These are phyloP conservation scores for Phytophthora multivora DNA, from an alignment of 352 stramenopile genomes.

Conservation along the genomic window DNA sequence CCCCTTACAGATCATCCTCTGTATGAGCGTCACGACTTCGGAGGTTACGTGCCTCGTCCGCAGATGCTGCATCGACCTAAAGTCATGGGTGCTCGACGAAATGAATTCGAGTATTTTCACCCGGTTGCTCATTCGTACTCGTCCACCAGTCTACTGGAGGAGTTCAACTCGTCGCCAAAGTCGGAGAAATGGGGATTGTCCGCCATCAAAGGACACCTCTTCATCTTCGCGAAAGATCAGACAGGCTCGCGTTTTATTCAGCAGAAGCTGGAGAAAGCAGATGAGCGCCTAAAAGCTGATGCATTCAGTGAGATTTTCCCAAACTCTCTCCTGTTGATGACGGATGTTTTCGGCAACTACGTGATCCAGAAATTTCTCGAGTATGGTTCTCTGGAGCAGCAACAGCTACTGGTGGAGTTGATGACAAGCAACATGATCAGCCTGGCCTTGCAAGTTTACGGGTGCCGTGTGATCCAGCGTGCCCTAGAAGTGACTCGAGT, in stretches of 20 bases:
- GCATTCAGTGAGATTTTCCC: conserved; percentile 88
- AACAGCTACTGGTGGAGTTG: conserved; percentile 79
- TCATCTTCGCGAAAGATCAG: conserved; percentile 88
- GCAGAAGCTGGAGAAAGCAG: conserved; percentile 86
- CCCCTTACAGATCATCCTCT: conserved; percentile 25
- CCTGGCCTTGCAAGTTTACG: conserved; percentile 96
- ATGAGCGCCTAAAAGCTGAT: conserved; percentile 68
- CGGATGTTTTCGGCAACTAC: conserved; percentile 99
- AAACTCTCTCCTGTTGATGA: conserved; percentile 85
- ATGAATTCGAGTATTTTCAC: conserved; percentile 51
- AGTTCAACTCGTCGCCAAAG: conserved; percentile 75
- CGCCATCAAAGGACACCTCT: conserved; percentile 83
- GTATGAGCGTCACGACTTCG: conserved; percentile 34
- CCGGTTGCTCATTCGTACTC: conserved; percentile 68
- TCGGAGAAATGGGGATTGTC: conserved; percentile 83
- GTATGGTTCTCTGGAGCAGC: conserved; percentile 90
- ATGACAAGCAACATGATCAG: conserved; percentile 95
- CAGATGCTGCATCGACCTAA: conserved; percentile 43
- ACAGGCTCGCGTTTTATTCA: conserved; percentile 89
- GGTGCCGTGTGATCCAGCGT: conserved; percentile 97
- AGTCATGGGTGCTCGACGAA: conserved; percentile 27
- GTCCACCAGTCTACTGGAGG: conserved; percentile 76
- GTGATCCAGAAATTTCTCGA: conserved; percentile 99
- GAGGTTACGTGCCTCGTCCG: conserved; percentile 24
- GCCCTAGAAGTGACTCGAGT: conserved; percentile 78